Evolutionary conservation across 129 eudicot species (phyloP), one percentile per base, ranked within the genome.

Genomic region (Escallonia rubra): DNA sequence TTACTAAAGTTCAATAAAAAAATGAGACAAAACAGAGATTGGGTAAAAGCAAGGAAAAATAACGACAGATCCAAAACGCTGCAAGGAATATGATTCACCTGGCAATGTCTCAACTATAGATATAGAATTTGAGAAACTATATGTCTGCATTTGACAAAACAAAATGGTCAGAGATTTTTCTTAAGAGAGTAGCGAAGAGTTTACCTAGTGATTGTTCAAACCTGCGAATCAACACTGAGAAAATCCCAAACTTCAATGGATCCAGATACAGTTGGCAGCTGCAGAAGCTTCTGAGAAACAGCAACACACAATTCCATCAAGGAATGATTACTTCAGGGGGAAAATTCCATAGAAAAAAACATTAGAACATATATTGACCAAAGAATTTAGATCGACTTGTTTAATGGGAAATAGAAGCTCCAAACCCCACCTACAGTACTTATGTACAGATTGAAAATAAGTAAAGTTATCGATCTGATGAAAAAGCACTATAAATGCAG

Each of bases 201-300:
- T 41, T 41, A 81, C 34, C 12, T 62, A 66, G 60, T 41, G 69
- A 47, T 63, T 45, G 59, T 68, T 4, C 78, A 66, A 70, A 89
- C 99, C 99, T 94, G 99, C 61, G 99, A 94, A 85, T 94, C 99
- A 59, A 94, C 96, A 76, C 97, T 94, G 68, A 94, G 96, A 65
- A 94, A 94, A 77, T 94, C 99, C 99, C 99, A 94, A 65, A 94
- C 97, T 87, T 94, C 99, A 67, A 94, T 94, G n/a, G 96, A 89
- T 72, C 86, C 86, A 47, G 99, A 84, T 75, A 89, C 69, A 61
- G 93, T 84, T 72, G 99, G 95, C 16, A 85, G 80, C 82, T 79
- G 96, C 90, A 94, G 70, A 81, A 94, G 97, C 59, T 76, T 87
- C 99, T 94, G 88, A 38, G n/a, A 38, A 72, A 74, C 11, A 66